These are phyloP conservation scores for Fomitopsis palustris DNA, from an alignment of 1,284 basidiomycete genomes.

Conservation along the genomic window DNA sequence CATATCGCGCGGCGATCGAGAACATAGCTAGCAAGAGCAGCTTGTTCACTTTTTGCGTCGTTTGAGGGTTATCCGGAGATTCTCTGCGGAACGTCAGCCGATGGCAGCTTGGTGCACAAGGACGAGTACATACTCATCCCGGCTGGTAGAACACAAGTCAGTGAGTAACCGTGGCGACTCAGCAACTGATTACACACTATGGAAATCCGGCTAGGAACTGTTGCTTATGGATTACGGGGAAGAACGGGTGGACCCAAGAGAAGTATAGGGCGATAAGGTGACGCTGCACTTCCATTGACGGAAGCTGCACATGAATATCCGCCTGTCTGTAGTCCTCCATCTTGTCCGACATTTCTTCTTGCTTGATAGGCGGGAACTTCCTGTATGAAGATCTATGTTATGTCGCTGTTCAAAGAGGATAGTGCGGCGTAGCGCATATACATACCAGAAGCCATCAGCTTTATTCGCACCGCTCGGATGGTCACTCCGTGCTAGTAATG, in stretches of 20 bases:
- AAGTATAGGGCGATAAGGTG: slow-evolving; percentile 75
- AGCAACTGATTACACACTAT: slow-evolving; percentile 36
- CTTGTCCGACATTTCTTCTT: not conserved
- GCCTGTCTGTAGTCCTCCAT: not conserved
- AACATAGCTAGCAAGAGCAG: slow-evolving; percentile 78
- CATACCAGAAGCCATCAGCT: slow-evolving; percentile 73
- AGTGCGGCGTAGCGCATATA: slow-evolving; percentile 52
- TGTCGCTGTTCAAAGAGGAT: slow-evolving; percentile 20
- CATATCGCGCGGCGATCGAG: slow-evolving; percentile 72
- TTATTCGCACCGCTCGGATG: slow-evolving; percentile 52
- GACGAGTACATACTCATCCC: not conserved
- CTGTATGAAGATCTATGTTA: slow-evolving; percentile 35
- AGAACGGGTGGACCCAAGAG: slow-evolving; percentile 75
- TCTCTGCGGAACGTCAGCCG: not conserved
- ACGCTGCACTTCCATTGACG: slow-evolving; percentile 57
- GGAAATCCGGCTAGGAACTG: slow-evolving; percentile 53
- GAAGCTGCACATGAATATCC: slow-evolving; percentile 46
- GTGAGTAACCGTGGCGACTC: not conserved
- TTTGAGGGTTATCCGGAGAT: not conserved
- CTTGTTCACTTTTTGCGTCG: slow-evolving; percentile 56
- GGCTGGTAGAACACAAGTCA: not conserved
- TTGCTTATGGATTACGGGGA: slow-evolving; percentile 71
- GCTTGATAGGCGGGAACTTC: slow-evolving; percentile 40
- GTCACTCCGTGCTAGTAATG: slow-evolving; percentile 64
- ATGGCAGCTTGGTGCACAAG: not conserved